Conservation (phyloP, 2,329 filamentous ascomycete genomes). For the Sclerotinia glacialis region DNA sequence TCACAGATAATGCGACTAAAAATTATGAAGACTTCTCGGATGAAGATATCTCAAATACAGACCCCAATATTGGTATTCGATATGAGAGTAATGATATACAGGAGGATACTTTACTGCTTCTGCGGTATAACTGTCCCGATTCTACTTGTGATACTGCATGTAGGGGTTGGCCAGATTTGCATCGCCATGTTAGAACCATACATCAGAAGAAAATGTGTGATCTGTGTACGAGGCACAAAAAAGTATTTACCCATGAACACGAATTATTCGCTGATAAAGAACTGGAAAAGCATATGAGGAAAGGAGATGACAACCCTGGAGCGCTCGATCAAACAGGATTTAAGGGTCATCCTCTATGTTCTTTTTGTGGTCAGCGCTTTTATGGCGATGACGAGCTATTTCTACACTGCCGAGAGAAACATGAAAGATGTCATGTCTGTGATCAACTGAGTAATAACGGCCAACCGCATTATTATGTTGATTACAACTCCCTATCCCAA, state of each 20-base stretch:
- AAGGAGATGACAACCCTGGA: constrained; percentile 87
- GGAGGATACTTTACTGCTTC: constrained; percentile 81
- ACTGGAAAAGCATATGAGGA: constrained; percentile 81
- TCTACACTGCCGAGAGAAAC: constrained; percentile 86
- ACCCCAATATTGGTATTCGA: constrained; percentile 85
- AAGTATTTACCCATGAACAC: constrained; percentile 97
- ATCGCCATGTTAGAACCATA: constrained; percentile 74
- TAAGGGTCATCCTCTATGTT: constrained; percentile 90
- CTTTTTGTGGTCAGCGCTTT: constrained; percentile 87
- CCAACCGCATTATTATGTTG: constrained; percentile 83
- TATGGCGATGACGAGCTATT: constrained; percentile 96
- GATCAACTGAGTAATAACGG: constrained; percentile 52
- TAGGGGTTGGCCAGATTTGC: constrained; percentile 73
- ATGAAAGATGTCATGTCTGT: constrained; percentile 93
- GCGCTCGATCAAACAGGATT: constrained; percentile 92
- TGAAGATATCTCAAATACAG: constrained; percentile 70
- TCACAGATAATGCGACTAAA: constrained; percentile 81
- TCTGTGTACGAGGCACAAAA: constrained; percentile 90
- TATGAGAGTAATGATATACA: constrained; percentile 88
- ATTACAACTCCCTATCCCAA: constrained; percentile 81
- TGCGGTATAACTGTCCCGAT: constrained; percentile 95
- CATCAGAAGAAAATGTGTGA: constrained; percentile 92
- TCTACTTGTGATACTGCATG: constrained; percentile 80
- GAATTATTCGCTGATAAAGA: constrained; percentile 82
- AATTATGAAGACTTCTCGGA: constrained; percentile 79